A percentile compares a stretch with the other conserved stretches of the same genome.
phyloP scores from a whole-genome alignment of 2,329 filamentous ascomycete species.

The Neonectria coccinea region DNA sequence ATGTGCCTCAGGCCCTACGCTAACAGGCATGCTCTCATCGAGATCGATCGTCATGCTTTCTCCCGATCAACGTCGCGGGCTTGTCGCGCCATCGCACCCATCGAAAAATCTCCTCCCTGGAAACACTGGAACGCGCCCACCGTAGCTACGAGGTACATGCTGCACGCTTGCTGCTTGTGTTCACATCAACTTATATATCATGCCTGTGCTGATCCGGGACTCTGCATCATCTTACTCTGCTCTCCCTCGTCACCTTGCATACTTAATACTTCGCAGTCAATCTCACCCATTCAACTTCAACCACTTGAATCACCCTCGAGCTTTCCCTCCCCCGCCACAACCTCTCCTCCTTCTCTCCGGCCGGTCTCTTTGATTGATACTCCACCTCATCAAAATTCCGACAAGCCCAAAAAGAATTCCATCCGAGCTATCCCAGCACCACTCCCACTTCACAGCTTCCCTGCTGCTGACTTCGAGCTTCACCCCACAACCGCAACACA shows the following conservation, averaged over 20 bases:
- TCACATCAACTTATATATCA: background rate
- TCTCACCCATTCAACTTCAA: background rate
- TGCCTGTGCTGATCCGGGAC: too few species aligned
- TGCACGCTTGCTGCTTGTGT: too few species aligned
- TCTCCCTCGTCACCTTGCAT: background rate
- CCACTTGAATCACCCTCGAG: background rate
- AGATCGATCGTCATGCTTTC: slow-evolving; percentile 48
- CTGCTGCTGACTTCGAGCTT: background rate
- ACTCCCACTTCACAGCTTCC: too few species aligned
- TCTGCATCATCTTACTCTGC: too few species aligned
- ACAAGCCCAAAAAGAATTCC: background rate
- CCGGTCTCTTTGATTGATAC: background rate
- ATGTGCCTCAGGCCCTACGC: slow-evolving; percentile 34
- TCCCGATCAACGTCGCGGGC: slow-evolving; percentile 41
- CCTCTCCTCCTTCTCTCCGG: background rate
- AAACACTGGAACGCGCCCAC: slow-evolving; percentile 16
- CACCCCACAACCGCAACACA: background rate
- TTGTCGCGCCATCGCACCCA: slow-evolving; percentile 35
- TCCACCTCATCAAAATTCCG: background rate
- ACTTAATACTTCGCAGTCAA: too few species aligned
- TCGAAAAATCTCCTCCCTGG: slow-evolving; percentile 32
- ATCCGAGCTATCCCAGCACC: background rate
- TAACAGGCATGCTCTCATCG: slow-evolving; percentile 44
- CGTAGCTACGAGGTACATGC: too few species aligned
- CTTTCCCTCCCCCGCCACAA: background rate